Conservation (phyloP, 1,284 basidiomycete genomes). For the Rhodotorula glutinis region DNA sequence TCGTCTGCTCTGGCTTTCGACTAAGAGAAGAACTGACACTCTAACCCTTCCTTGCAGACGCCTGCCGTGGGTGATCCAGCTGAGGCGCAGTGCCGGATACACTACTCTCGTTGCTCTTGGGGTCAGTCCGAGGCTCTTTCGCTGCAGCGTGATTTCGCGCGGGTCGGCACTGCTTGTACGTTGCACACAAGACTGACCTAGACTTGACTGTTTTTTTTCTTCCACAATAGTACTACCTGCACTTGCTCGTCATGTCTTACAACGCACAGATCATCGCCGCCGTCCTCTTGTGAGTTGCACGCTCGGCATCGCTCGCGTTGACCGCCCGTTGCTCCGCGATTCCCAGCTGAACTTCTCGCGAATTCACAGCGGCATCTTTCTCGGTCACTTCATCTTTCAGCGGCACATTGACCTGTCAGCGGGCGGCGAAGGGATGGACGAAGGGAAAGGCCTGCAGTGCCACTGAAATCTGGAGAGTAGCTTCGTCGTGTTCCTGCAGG, state of each 20-base stretch:
- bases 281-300: slow-evolving; percentile 30
- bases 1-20: background rate
- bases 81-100: slow-evolving; percentile 12
- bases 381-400: slow-evolving; percentile 41
- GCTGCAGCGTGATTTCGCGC: no score
- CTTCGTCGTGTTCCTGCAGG: no score
- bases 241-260: slow-evolving; percentile 37
- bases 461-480: slow-evolving; percentile 13
- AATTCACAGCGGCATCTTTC: slow-evolving; percentile 36
- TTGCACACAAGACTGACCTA: no score
- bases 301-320: background rate
- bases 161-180: no score
- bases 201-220: no score
- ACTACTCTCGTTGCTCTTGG: slow-evolving; percentile 13
- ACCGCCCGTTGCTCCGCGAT: background rate
- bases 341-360: no score
- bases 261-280: slow-evolving; percentile 39
- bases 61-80: slow-evolving; percentile 19
- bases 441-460: slow-evolving; percentile 36
- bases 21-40: no score
- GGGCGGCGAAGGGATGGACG: slow-evolving; percentile 12
- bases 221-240: slow-evolving; percentile 25
- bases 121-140: background rate
- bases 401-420: slow-evolving; percentile 30
- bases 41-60: background rate